Conservation (phyloP, 305 asterid genomes). For the Fraxinus velutina region DNA sequence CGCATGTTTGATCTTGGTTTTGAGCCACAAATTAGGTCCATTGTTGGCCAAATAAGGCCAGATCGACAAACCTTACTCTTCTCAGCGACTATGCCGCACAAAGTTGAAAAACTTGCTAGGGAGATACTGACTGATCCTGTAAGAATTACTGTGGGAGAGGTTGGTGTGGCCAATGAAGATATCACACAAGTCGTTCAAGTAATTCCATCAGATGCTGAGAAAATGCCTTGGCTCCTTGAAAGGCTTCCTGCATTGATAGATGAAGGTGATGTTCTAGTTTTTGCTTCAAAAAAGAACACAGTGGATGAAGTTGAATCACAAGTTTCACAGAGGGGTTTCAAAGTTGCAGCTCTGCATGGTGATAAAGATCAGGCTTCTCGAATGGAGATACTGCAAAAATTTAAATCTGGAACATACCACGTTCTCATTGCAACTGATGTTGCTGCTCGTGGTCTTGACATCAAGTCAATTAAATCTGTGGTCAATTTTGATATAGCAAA, state of each 20-base stretch:
- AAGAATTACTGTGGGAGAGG: conserved; percentile 90
- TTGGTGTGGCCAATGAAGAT: conserved; percentile 95
- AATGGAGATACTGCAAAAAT: conserved; percentile 82
- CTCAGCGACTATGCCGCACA: conserved; percentile 96
- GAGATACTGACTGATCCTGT: conserved; percentile 89
- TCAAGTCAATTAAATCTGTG: conserved; percentile 92
- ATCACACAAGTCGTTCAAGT: conserved; percentile 84
- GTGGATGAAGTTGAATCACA: conserved; percentile 87
- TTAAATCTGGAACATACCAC: conserved; percentile 84
- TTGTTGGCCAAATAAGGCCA: conserved; percentile 93
- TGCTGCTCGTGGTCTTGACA: conserved; percentile 99
- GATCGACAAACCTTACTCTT: conserved; percentile 91
- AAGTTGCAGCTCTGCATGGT: conserved; percentile 93
- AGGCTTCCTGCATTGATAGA: conserved; percentile 86
- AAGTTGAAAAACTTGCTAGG: conserved; percentile 94
- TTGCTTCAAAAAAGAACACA: conserved; percentile 84
- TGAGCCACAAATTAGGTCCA: conserved; percentile 93
- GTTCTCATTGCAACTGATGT: conserved; percentile 97
- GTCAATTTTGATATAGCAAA: conserved; percentile 90
- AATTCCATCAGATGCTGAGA: conserved; percentile 71
- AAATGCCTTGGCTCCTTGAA: conserved; percentile 87
- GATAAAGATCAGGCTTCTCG: conserved; percentile 98
- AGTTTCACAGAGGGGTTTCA: conserved; percentile 61
- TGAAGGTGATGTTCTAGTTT: conserved; percentile 85
- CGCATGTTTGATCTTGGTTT: conserved; percentile 99